Evolutionary conservation across 2,329 filamentous ascomycete species (phyloP).

Genomic region (Microcera coccophila): DNA sequence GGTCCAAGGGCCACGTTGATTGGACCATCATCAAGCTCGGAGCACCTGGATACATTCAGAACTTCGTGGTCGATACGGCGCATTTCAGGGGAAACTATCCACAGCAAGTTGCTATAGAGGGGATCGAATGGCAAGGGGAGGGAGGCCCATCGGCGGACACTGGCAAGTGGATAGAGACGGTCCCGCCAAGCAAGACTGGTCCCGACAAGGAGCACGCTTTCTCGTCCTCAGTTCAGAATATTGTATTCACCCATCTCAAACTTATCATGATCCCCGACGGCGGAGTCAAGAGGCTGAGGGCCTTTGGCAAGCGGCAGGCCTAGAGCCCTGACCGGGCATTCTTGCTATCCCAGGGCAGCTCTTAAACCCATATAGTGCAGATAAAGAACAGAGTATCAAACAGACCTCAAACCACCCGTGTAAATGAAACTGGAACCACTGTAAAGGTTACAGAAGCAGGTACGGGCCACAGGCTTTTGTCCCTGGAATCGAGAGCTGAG

Average conservation of each 20-base stretch:
- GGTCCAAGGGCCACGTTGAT: constrained; percentile 68
- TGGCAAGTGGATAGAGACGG: constrained; percentile 61
- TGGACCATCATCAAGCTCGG: constrained; percentile 78
- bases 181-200: constrained; percentile 63
- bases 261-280: constrained; percentile 91
- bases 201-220: constrained; percentile 72
- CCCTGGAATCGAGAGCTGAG: background rate
- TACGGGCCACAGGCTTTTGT: background rate
- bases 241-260: constrained; percentile 76
- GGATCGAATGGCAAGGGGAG: constrained; percentile 51
- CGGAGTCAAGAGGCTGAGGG: constrained; percentile 79
- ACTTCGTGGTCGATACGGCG: constrained; percentile 72
- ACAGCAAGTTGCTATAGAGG: constrained; percentile 67
- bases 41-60: constrained; percentile 59
- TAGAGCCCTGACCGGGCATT: constrained; percentile 16
- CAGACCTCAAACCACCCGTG: constrained; percentile 15
- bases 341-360: constrained; percentile 2
- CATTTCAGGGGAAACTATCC: constrained; percentile 84
- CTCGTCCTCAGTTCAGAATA: constrained; percentile 50
- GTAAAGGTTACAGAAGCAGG: too few species aligned
- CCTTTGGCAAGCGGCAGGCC: constrained; percentile 33
- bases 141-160: constrained; percentile 55
- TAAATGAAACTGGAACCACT: constrained; percentile 1
- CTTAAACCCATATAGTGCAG: constrained; percentile 1
- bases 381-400: constrained; percentile 5